A percentile compares a stretch with the other conserved stretches of the same genome.
Evolutionary conservation across 1,139 yeast species (phyloP).

Genomic region (Suhomyces terraborum): DNA sequence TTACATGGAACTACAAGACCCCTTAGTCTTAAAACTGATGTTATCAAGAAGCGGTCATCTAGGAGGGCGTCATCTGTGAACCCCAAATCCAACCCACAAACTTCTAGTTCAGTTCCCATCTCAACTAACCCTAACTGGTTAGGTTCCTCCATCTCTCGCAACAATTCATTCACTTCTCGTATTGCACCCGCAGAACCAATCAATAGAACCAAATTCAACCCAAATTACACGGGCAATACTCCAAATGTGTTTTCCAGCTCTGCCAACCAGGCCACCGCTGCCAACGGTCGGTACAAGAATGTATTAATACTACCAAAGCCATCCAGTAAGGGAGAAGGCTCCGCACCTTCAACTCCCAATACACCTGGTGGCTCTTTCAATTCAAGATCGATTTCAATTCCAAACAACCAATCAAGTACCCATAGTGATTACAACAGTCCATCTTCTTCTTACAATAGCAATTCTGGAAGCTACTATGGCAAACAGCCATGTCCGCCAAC

Average conservation of each 20-base stretch:
- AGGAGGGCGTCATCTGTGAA: conserved; percentile 27
- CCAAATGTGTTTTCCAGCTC: conserved; percentile 13
- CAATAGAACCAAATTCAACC: conserved; percentile 17
- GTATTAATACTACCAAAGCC: conserved; percentile 50
- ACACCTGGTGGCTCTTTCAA: conserved; percentile 15
- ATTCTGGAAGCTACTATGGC: conserved; percentile 17
- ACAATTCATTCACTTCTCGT: conserved; percentile 12
- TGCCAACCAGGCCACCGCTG: conserved; percentile 6
- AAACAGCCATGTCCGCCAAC: conserved; percentile 6
- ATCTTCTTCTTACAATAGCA: conserved; percentile 26
- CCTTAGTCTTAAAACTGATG: conserved; percentile 55
- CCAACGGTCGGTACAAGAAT: conserved; percentile 34
- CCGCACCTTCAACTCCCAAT: conserved; percentile 17
- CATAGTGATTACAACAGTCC: conserved; percentile 20
- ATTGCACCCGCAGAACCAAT: conserved; percentile 12
- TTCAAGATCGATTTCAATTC: conserved; percentile 33
- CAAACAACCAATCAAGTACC: conserved; percentile 15
- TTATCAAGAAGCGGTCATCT: conserved; percentile 55
- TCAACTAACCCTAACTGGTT: conserved; percentile 3
- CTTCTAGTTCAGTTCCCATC: conserved; percentile 8
- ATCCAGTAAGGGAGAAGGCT: conserved; percentile 12
- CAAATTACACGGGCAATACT: conserved; percentile 15
- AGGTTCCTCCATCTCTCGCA: conserved; percentile 10
- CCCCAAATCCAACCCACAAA: conserved; percentile 9
- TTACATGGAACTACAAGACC: conserved; percentile 63